phyloP scores from a whole-genome alignment of 306 rosid genomes.

The Dryas alaskensis region DNA sequence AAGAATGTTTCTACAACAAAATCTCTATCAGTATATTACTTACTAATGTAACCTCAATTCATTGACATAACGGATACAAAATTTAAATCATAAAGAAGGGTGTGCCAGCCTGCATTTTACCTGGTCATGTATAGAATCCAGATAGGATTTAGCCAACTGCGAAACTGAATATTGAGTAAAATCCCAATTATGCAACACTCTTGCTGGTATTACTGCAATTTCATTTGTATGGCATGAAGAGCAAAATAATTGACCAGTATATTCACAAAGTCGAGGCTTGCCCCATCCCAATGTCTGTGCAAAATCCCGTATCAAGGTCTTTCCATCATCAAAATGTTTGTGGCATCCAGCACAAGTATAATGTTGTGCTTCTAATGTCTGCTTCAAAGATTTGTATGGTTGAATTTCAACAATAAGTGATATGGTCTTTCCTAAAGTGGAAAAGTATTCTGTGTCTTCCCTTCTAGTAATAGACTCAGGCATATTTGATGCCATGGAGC shows the following conservation, averaged over 20 bases:
- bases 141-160: constrained; percentile 86
- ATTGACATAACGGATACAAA: background rate
- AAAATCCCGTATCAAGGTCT: constrained; percentile 66
- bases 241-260: constrained; percentile 87
- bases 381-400: constrained; percentile 67
- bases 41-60: background rate
- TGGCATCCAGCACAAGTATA: constrained; percentile 91
- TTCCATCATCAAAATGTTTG: constrained; percentile 82
- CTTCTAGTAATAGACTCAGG: constrained; percentile 37
- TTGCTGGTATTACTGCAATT: constrained; percentile 88
- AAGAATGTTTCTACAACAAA: background rate
- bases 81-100: constrained; percentile 12
- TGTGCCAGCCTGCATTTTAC: constrained; percentile 42
- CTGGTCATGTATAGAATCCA: constrained; percentile 94
- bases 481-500: constrained; percentile 44
- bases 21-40: background rate
- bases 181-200: constrained; percentile 95
- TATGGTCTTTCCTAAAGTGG: constrained; percentile 78
- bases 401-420: constrained; percentile 87
- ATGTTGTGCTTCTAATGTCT: constrained; percentile 87
- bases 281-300: constrained; percentile 96
- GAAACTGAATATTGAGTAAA: constrained; percentile 74
- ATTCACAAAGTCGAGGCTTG: constrained; percentile 91
- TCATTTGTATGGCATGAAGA: constrained; percentile 92
- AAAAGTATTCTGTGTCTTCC: constrained; percentile 33